Base-by-base conservation (phyloP, 2,329 filamentous ascomycete genomes). In the Thelonectria discophora region DNA sequence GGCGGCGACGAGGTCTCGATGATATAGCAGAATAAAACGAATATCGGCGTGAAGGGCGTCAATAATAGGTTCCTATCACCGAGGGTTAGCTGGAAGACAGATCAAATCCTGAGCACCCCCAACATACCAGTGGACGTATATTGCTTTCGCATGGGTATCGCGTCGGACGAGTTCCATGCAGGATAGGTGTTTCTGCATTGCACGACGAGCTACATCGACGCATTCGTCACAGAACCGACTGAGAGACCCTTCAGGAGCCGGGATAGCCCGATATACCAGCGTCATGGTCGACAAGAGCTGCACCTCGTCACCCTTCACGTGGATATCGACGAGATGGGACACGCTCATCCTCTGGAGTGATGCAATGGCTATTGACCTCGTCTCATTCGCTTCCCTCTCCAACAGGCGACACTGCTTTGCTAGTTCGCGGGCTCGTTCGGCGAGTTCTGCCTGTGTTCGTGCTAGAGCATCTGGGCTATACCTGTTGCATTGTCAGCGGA, bases 41-140 rank as follows among this genome's bases (percentile, higher is more conserved):
- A 86, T 67, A 87, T 86, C 1, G 86, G 85, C 1, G 84, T 82
- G 67, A 88, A 88, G 0, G 85, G 86, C 2, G 82, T 82, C 62
- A 86, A 78, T 20, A 87, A 76, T 24, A 86, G 73, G n/a, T 81
- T 82, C 84, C 84, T 84, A 32, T 5, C 34, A 15, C 27, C n/a
- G 1, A 15, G 10, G 15, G 34, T 72, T 46, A 71, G 53, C 27
- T 12, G 59, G 12, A 45, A 54, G 17, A 12, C 11, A n/a, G 13
- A 40, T 37, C 30, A 15, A 5, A 9, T 3, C 37, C 15, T n/a
- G 32, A 20, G 6, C 21, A 18, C 18, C 42, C 13, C 13, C 18
- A 11, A 65, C 79, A 64, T 70, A 85, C 84, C 83, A 86, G 64
- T 84, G 82, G 59, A 86, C 77, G 66, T 84, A 84, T 15, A 81